Percentiles rank a stretch among this genome's conserved stretches.
Evolutionary conservation across 768 basidiomycete genomes (phyloP).

Genomic region (Trametes cingulata): DNA sequence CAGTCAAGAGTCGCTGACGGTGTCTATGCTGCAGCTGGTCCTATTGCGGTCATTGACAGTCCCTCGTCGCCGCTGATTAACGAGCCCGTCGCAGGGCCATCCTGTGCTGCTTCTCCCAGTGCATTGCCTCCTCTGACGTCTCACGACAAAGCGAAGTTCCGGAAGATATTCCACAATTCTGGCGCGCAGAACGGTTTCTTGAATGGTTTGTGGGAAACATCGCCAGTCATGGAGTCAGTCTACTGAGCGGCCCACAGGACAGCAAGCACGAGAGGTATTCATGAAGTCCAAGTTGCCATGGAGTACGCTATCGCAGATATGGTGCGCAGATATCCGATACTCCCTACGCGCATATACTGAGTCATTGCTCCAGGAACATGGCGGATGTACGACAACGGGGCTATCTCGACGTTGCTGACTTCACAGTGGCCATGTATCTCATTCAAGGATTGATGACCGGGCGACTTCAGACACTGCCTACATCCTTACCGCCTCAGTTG

Average conservation of each 20-base stretch:
- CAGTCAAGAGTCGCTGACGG: neutral
- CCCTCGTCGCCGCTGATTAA: constrained; percentile 15
- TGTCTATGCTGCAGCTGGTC: constrained; percentile 26
- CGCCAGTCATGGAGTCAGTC: neutral
- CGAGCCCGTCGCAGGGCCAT: constrained; percentile 10
- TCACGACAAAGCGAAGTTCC: constrained; percentile 56
- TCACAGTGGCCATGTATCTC: constrained; percentile 71
- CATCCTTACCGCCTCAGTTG: constrained; percentile 43
- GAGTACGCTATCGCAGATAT: constrained; percentile 19
- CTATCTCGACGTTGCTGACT: constrained; percentile 63
- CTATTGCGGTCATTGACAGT: constrained; percentile 44
- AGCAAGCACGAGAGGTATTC: constrained; percentile 63
- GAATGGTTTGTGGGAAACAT: constrained; percentile 40
- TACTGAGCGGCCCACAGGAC: constrained; percentile 36
- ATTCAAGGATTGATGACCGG: constrained; percentile 57
- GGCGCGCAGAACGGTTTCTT: constrained; percentile 56
- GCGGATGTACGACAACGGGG: constrained; percentile 62
- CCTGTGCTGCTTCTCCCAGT: neutral
- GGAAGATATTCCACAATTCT: constrained; percentile 50
- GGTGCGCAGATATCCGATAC: constrained; percentile 5
- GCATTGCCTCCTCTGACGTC: constrained; percentile 48
- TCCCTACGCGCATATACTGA: neutral
- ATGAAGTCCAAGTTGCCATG: constrained; percentile 53
- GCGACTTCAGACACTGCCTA: constrained; percentile 38
- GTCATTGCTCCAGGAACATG: constrained; percentile 47